Evolutionary conservation across 2,329 filamentous ascomycete species (phyloP), one percentile per base, ranked within the genome.

Genomic region (Colletotrichum filicis): DNA sequence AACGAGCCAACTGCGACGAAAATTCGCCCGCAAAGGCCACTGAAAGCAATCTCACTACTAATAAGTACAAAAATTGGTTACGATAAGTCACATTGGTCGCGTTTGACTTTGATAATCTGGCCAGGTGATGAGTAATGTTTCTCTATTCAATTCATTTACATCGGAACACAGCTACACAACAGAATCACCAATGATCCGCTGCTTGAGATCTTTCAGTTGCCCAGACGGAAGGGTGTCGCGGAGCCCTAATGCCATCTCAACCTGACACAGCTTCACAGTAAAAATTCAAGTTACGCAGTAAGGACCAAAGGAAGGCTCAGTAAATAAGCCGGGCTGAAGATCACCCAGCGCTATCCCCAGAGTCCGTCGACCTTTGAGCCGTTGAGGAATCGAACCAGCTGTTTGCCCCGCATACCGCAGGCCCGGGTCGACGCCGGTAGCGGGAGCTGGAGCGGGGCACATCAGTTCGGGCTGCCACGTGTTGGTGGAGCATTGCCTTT

Each of bases 391-490:
- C 8, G 16, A 26, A 63, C 22, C 28, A n/a, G 61, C 6, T 12
- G 46, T 16, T 16, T n/a, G 42, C 59, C 59, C 66, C 59, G 66
- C 37, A 37, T 35, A 42, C 65, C 69, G 24, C 42, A 28, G 1
- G 37, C n/a, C 65, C 65, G 56, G 58, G 30, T 64, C 42, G 58
- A 69, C 53, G 32, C 58, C 66, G 58, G 52, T 42, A 61, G 56
- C 35, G 57, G 37, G 22, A 37, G 14, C 56, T 68, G 11, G 9
- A 71, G 68, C 58, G 65, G 65, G 59, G 52, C 69, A n/a, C 24
- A 37, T 53, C 28, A 53, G 37, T 22, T 61, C 66, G 66, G 35
- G 19, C 59, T 53, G 66, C 66, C 69, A 72, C 58, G 58, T 72
- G 69, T 64, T 16, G 58, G 52, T 53, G 66, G 69, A 63, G 53